Percentiles rank a stretch among this genome's conserved stretches.
Conservation (phyloP, 345 rosid genomes). For the Acer yangbiense region DNA sequence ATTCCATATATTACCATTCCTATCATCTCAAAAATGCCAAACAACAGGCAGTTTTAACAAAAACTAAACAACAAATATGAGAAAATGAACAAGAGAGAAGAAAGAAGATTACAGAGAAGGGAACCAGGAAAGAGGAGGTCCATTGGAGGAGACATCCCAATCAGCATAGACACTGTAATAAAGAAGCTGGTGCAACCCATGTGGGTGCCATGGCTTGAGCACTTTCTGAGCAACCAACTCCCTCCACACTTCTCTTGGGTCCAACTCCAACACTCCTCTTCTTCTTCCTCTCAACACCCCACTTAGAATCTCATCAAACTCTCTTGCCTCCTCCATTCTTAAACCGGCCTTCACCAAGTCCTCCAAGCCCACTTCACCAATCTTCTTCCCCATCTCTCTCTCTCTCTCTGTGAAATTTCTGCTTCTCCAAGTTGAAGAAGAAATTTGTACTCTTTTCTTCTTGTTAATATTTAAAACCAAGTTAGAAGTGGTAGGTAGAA, state of each 20-base stretch:
- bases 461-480: background rate
- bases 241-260: conserved; percentile 66
- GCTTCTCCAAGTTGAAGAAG: background rate
- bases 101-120: conserved; percentile 62
- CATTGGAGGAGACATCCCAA: conserved; percentile 67
- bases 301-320: conserved; percentile 35
- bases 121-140: conserved; percentile 89
- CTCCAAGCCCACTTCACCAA: conserved; percentile 45
- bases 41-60: too few species aligned
- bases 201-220: conserved; percentile 75
- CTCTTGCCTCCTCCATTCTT: conserved; percentile 41
- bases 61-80: background rate
- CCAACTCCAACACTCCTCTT: conserved; percentile 13
- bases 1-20: too few species aligned
- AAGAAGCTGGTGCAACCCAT: conserved; percentile 67
- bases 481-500: background rate
- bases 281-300: conserved; percentile 30
- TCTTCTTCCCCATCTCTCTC: conserved; percentile 35
- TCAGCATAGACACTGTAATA: conserved; percentile 63
- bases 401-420: background rate
- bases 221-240: conserved; percentile 45
- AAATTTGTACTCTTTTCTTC: background rate
- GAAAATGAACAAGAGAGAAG: conserved; percentile 13
- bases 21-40: too few species aligned
- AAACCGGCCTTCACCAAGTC: conserved; percentile 62